These are phyloP conservation scores for Wickerhamomyces sp. DNA, from an alignment of 1,139 yeast species.

Conservation along the genomic window DNA sequence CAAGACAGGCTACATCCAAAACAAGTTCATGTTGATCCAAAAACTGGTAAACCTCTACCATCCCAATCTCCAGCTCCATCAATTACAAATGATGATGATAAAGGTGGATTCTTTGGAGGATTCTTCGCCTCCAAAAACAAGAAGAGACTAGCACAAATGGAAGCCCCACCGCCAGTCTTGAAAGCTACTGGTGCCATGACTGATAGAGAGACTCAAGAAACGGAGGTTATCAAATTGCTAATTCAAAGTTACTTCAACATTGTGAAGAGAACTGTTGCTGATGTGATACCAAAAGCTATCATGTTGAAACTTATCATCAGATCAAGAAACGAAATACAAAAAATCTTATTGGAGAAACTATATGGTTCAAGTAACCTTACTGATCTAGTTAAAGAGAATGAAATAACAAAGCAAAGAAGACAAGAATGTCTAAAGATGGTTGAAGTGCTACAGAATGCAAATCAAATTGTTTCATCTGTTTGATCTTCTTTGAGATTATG, in stretches of 20 bases:
- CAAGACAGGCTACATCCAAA: slow-evolving; percentile 89
- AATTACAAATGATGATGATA: slow-evolving; percentile 35
- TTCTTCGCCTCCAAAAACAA: slow-evolving; percentile 90
- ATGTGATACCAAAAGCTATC: slow-evolving; percentile 89
- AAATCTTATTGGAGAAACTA: slow-evolving; percentile 79
- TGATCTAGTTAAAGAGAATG: slow-evolving; percentile 86
- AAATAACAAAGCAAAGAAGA: slow-evolving; percentile 88
- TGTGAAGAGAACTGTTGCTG: slow-evolving; percentile 91
- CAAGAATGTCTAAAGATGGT: slow-evolving; percentile 95
- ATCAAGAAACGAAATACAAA: slow-evolving; percentile 86
- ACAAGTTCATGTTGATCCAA: slow-evolving; percentile 83
- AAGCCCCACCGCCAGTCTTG: slow-evolving; percentile 92
- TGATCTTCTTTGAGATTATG: slow-evolving; percentile 26
- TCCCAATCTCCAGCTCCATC: slow-evolving; percentile 28
- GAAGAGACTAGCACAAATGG: slow-evolving; percentile 93
- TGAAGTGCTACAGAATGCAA: slow-evolving; percentile 81
- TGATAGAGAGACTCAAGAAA: slow-evolving; percentile 93
- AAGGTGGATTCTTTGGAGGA: slow-evolving; percentile 87
- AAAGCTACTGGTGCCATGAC: slow-evolving; percentile 94
- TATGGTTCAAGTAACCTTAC: slow-evolving; percentile 73
- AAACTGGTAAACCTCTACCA: slow-evolving; percentile 77
- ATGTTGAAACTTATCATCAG: slow-evolving; percentile 85
- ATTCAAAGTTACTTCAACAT: slow-evolving; percentile 87
- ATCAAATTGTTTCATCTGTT: slow-evolving; percentile 86
- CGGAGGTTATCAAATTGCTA: slow-evolving; percentile 90